Evolutionary conservation across 768 basidiomycete species (phyloP).

Genomic region (Leccinum arenicola): DNA sequence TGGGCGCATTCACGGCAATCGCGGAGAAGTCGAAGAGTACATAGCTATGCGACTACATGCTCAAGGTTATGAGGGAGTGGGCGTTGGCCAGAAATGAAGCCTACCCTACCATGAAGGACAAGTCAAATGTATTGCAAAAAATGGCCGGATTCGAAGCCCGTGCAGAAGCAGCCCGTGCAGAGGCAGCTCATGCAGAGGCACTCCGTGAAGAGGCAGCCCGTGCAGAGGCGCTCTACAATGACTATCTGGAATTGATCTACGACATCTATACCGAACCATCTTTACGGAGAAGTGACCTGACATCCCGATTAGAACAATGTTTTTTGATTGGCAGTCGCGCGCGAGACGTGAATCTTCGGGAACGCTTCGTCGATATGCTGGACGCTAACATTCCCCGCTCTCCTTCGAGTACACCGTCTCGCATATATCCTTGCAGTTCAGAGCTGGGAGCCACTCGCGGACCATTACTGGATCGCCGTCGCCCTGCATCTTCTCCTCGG

Average conservation of each 20-base stretch:
- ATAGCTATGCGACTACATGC: slow-evolving; percentile 75
- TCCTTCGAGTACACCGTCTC: slow-evolving; percentile 73
- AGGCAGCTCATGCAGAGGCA: too few relatives aligned
- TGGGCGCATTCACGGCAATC: slow-evolving; percentile 73
- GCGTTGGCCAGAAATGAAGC: slow-evolving; percentile 81
- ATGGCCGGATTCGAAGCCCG: slow-evolving; percentile 83
- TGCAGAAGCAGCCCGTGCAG: too few relatives aligned
- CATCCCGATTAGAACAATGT: slow-evolving; percentile 86
- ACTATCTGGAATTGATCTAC: slow-evolving; percentile 86
- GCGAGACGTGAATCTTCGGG: slow-evolving; percentile 72
- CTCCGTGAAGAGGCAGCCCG: too few relatives aligned
- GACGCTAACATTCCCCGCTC: slow-evolving; percentile 86
- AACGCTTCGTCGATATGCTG: slow-evolving; percentile 85
- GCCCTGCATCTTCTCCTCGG: slow-evolving; percentile 88
- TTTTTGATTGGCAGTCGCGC: slow-evolving; percentile 92
- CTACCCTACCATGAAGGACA: slow-evolving; percentile 94
- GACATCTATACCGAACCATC: slow-evolving; percentile 90
- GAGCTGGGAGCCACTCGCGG: slow-evolving; percentile 90
- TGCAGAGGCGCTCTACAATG: slow-evolving; percentile 75
- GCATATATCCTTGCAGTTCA: slow-evolving; percentile 91
- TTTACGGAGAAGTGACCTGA: slow-evolving; percentile 89
- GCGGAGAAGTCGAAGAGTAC: slow-evolving; percentile 87
- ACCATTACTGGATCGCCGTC: slow-evolving; percentile 92
- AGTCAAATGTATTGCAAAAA: slow-evolving; percentile 82
- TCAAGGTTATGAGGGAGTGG: slow-evolving; percentile 88